Conservation (phyloP, 352 stramenopile genomes). For the Aphanomyces astaci region DNA sequence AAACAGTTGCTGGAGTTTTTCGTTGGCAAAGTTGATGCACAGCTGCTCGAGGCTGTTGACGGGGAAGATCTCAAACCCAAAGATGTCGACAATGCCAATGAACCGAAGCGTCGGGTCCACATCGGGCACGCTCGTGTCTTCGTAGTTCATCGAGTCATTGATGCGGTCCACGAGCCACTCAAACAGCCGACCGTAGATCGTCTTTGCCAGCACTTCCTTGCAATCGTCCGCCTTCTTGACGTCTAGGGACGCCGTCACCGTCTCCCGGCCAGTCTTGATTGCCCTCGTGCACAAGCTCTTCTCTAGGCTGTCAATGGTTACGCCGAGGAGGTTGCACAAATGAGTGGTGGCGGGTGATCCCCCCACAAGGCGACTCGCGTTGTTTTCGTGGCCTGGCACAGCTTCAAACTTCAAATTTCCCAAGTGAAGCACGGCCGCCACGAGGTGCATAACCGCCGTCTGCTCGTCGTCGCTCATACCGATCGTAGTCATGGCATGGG, state of each 20-base stretch:
- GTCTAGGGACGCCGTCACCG: conserved; percentile 29
- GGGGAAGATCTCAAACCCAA: conserved; percentile 41
- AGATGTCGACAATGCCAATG: conserved; percentile 44
- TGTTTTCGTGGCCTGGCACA: background rate
- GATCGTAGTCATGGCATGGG: conserved; percentile 73
- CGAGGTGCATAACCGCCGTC: conserved; percentile 67
- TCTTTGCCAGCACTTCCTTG: conserved; percentile 26
- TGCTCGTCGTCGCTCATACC: conserved; percentile 72
- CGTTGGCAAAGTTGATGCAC: conserved; percentile 33
- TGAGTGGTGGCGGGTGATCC: conserved; percentile 50
- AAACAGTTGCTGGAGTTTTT: conserved; percentile 32
- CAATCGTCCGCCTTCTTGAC: conserved; percentile 23
- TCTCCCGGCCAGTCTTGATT: conserved; percentile 67
- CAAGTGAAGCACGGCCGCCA: conserved; percentile 80
- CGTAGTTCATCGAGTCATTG: conserved; percentile 33
- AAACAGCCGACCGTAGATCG: conserved; percentile 36
- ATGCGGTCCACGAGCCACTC: conserved; percentile 33
- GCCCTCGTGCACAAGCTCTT: conserved; percentile 48
- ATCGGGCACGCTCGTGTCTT: conserved; percentile 36
- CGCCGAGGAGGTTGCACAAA: conserved; percentile 4
- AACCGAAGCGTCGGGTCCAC: background rate
- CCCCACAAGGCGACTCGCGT: conserved; percentile 29
- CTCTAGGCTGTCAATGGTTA: conserved; percentile 36
- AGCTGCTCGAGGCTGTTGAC: conserved; percentile 32
- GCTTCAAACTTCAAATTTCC: conserved; percentile 83